These are phyloP conservation scores for Botrytis elliptica DNA, from an alignment of 2,329 filamentous ascomycete genomes.

Conservation along the genomic window DNA sequence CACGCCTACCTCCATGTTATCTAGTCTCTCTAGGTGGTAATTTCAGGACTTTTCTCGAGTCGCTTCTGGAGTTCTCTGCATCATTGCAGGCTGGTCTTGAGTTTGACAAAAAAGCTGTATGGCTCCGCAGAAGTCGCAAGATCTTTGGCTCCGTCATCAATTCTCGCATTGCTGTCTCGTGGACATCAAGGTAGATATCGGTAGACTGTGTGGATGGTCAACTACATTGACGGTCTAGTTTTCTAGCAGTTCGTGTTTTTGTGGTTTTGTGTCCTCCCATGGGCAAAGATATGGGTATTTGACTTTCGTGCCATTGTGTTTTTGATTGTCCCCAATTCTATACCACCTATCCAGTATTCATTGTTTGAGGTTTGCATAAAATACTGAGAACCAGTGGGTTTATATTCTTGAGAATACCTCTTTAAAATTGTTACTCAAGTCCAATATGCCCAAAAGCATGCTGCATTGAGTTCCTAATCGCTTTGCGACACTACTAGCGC, in stretches of 20 bases:
- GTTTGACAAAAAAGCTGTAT: not conserved
- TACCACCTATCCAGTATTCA: not conserved
- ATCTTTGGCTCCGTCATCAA: not conserved
- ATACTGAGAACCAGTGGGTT: not conserved
- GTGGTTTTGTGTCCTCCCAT: not conserved
- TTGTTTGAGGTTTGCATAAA: not conserved
- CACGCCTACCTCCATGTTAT: not conserved
- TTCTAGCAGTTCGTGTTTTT: not conserved
- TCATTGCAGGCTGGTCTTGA: not conserved
- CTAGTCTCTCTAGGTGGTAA: not conserved
- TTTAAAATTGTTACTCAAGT: not conserved
- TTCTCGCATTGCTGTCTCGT: not conserved
- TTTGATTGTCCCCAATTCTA: not conserved
- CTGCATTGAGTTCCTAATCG: not conserved
- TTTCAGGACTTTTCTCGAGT: not conserved
- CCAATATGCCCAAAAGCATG: accelerated
- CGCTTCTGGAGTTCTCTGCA: not conserved
- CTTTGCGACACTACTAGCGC: no score
- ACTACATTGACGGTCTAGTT: no score
- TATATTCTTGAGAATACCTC: not conserved
- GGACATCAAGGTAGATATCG: not conserved
- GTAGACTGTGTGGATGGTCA: not conserved
- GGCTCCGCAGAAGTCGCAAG: not conserved
- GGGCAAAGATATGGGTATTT: not conserved
- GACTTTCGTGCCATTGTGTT: not conserved